These are phyloP conservation scores for Davidsoniella virescens DNA, from an alignment of 2,329 filamentous ascomycete genomes.

Conservation along the genomic window DNA sequence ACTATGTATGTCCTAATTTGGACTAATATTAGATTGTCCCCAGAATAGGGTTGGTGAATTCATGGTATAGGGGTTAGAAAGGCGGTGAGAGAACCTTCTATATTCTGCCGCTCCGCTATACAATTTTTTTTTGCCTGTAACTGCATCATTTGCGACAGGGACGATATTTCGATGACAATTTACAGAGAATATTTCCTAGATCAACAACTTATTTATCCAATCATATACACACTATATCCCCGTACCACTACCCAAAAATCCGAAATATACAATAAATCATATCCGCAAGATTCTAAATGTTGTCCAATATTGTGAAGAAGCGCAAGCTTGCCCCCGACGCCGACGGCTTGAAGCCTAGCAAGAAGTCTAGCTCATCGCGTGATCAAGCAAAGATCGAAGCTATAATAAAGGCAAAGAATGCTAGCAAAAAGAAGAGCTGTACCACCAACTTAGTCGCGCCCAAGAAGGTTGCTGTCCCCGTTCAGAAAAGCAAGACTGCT, in stretches of 20 bases:
- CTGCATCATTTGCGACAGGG: too few relatives aligned
- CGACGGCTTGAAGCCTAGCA: slow-evolving; percentile 7
- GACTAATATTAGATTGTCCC: too few relatives aligned
- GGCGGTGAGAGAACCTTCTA: too few relatives aligned
- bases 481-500: neutral
- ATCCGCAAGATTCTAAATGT: neutral
- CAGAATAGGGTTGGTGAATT: too few relatives aligned
- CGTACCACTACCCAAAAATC: too few relatives aligned
- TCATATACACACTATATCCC: neutral
- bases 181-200: neutral
- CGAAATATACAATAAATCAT: neutral
- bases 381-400: slow-evolving; percentile 10
- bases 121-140: too few relatives aligned
- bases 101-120: too few relatives aligned
- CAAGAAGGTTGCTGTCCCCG: neutral
- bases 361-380: neutral
- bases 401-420: slow-evolving; percentile 1
- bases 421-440: slow-evolving; percentile 2
- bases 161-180: too few relatives aligned
- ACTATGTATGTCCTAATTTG: too few relatives aligned
- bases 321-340: slow-evolving; percentile 10
- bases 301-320: slow-evolving; percentile 6
- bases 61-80: too few relatives aligned
- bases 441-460: neutral
- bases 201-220: neutral